A percentile compares a stretch with the other conserved stretches of the same genome.
phyloP scores from a whole-genome alignment of 2,329 filamentous ascomycete genomes.

The Orbilia ellipsospora region DNA sequence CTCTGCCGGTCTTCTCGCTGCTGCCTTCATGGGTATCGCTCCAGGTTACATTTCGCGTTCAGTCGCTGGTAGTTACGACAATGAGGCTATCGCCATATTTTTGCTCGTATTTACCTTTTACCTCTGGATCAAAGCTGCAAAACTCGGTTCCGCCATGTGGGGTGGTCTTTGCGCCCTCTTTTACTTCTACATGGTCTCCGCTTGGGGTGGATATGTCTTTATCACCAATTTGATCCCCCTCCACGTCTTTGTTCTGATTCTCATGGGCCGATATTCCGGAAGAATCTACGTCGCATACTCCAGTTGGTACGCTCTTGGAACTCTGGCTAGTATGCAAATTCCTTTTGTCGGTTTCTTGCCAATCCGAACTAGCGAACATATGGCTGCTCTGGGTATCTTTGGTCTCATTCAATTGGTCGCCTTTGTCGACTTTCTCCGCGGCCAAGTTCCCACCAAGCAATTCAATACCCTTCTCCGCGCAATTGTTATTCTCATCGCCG shows the following conservation, averaged over 20 bases:
- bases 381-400: slow-evolving; percentile 95
- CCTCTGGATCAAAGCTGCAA: slow-evolving; percentile 98
- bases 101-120: slow-evolving; percentile 98
- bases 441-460: slow-evolving; percentile 89
- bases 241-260: slow-evolving; percentile 91
- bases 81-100: slow-evolving; percentile 99
- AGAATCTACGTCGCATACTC: slow-evolving; percentile 96
- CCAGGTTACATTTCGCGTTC: slow-evolving; percentile 98
- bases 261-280: slow-evolving; percentile 96
- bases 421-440: slow-evolving; percentile 88
- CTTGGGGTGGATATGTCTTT: slow-evolving; percentile 99
- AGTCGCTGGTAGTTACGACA: slow-evolving; percentile 98
- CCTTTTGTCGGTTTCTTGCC: slow-evolving; percentile 98
- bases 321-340: slow-evolving; percentile 98
- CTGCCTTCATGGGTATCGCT: slow-evolving; percentile 95
- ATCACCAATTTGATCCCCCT: slow-evolving; percentile 97
- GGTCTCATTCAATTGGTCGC: slow-evolving; percentile 93
- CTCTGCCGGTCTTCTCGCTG: slow-evolving; percentile 92
- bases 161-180: slow-evolving; percentile 92
- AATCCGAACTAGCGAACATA: slow-evolving; percentile 96
- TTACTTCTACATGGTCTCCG: slow-evolving; percentile 99
- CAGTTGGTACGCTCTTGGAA: slow-evolving; percentile 97
- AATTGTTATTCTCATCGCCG: slow-evolving; percentile 79
- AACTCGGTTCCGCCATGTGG: slow-evolving; percentile 96
- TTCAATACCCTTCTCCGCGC: slow-evolving; percentile 89